A percentile compares a stretch with the other conserved stretches of the same genome.
Evolutionary conservation across 306 rosid genomes (phyloP).

Genomic region (Pterocarpus macrocarpus): DNA sequence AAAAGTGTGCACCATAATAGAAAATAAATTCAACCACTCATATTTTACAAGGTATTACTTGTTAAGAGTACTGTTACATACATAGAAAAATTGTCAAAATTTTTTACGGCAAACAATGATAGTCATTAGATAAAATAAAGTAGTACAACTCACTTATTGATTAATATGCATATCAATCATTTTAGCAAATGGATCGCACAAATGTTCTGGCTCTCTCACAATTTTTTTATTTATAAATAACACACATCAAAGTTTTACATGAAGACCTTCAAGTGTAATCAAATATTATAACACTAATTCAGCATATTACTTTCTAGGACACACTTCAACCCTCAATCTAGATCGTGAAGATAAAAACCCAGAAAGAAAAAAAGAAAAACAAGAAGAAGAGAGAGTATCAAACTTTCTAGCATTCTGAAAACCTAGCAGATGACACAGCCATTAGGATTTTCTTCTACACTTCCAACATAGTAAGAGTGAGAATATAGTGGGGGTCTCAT

Average conservation of each 20-base stretch:
- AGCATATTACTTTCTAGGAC: background rate
- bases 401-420: background rate
- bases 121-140: no score
- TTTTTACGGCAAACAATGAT: no score
- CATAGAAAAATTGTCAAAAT: background rate
- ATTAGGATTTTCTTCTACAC: conserved; percentile 56
- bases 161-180: no score
- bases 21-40: background rate
- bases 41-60: background rate
- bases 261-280: background rate
- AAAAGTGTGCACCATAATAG: background rate
- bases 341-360: background rate
- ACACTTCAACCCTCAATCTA: background rate
- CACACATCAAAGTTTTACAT: no score
- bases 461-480: conserved; percentile 35
- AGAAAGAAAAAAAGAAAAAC: no score
- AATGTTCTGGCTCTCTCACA: no score
- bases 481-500: background rate
- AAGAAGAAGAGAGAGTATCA: no score
- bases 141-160: no score
- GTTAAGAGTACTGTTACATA: no score
- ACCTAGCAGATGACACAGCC: conserved; percentile 63
- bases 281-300: background rate
- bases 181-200: no score
- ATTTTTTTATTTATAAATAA: no score